A percentile compares a stretch with the other conserved stretches of the same genome.
Conservation (phyloP, 1,284 basidiomycete genomes). For the Phylloboletellus chloephorus region DNA sequence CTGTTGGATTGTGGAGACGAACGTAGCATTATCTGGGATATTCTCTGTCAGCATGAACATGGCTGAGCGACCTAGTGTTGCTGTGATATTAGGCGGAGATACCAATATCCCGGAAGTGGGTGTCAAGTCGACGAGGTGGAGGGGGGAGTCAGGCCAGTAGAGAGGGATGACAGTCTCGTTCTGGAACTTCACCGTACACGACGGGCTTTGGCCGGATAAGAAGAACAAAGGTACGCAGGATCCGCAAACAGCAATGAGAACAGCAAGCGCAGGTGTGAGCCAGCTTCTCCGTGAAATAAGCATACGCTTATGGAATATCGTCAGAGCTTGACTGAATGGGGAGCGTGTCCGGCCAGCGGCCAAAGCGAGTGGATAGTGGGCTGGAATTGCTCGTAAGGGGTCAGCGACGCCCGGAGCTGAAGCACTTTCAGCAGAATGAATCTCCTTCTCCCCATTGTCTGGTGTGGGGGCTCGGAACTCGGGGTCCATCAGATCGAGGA, state of each 20-base stretch:
- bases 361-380: constrained; percentile 33
- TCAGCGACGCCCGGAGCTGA: constrained; percentile 22
- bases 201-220: constrained; percentile 45
- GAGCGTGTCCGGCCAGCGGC: constrained; percentile 48
- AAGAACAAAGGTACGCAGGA: constrained; percentile 63
- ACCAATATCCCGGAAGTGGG: constrained; percentile 32
- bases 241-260: constrained; percentile 60
- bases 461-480: constrained; percentile 23
- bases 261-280: constrained; percentile 57
- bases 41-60: constrained; percentile 33
- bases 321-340: constrained; percentile 54
- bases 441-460: constrained; percentile 10
- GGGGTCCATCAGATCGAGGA: constrained; percentile 63
- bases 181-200: constrained; percentile 41
- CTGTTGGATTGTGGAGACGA: constrained; percentile 45
- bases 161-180: constrained; percentile 38
- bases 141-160: constrained; percentile 44
- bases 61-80: constrained; percentile 37
- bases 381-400: constrained; percentile 38
- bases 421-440: constrained; percentile 11
- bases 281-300: constrained; percentile 63
- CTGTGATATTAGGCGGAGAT: constrained; percentile 44
- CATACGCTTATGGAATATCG: constrained; percentile 69
- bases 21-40: constrained; percentile 48
- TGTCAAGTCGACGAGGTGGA: constrained; percentile 23